Base-by-base conservation (phyloP, 2,329 filamentous ascomycete genomes). In the Neocatenulostroma microsporum region DNA sequence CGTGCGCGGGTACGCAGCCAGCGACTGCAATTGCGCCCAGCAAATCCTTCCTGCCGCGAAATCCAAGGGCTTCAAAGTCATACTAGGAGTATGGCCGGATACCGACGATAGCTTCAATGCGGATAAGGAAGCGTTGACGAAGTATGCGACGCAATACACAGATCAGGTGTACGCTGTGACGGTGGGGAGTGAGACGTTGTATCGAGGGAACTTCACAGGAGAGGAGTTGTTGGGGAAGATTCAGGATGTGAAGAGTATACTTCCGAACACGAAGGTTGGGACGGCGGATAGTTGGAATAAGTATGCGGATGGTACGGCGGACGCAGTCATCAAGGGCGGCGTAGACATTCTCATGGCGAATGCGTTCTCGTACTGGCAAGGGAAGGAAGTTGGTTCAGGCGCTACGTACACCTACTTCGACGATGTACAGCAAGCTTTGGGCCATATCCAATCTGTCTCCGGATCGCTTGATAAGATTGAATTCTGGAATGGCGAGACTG, bases 241-340 rank as follows among this genome's bases (percentile, higher is more conserved):
- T 58, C 63, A 72, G 41, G 68, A 75, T 34, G 72, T 82, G 45
- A 74, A 77, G 63, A 56, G 62, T 26, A 62, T 71, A 21, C 56
- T 80, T 55, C 48, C 57, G 56, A 18, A 62, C 25, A 65, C 77
- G 49, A 73, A 70, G 48, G 67, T 82, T 29, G 80, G 80, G 34
- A 82, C 77, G 9, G 80, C 80, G 6, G 80, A 84, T 61, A 76
- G 70, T 55, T 84, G 80, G 80, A 84, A 83, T 64, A 82, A 80
- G 61, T 79, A 69, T 53, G 69, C 73, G 30, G 79, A 83, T 54
- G 79, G 78, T 25, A 82, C 79, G 18, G 79, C 74, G 25, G 74
- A 84, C 57, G 66, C 73, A 11, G 63, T 83, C 45, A 73, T 83
- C 51, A 59, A 61, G 35, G 70, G 69, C 31, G 73, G 70, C 34